Base-by-base conservation (phyloP, 805 yeast species). In the Saccharomycopsis synnaedendra region DNA sequence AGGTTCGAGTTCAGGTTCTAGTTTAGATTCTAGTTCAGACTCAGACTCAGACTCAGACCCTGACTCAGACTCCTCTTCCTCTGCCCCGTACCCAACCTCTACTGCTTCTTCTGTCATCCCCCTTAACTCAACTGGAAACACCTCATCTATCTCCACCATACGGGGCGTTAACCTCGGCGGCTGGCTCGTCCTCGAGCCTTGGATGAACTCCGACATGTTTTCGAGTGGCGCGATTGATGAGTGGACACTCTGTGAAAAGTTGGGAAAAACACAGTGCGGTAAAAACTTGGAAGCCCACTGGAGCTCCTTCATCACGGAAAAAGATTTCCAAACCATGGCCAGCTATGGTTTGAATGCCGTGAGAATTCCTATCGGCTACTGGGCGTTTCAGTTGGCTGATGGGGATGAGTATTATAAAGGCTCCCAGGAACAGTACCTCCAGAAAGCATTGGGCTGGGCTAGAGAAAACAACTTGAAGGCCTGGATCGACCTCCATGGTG, bases 401-500 rank as follows among this genome's bases (percentile, higher is more conserved):
- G 60, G 64, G 38, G 83, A 77, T 55, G 79, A 82, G 3, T 63
- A 61, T 39, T 44, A 46, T 1, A 46, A 48, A 43, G 83, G 83
- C 30, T 9, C 9, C 8, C 85, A 83, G 50, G 79, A 76, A 45
- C 64, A 67, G 4, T 85, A 82, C 57, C 64, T 85, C 49, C 76
- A 81, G 42, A 64, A 74, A 47, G 85, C 87, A 0, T 64, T 85
- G 40, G 73, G 67, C 40, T 85, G 94, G 94, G 78, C 84, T 19
- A 63, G 75, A 29, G 66, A 68, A 41, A 63, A 79, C 55, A 80
- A 70, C 8, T 64, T 85, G 52, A 75, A 82, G 49, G 82, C 80
- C 4, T 76, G 84, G 80, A 66, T 85, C 46, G 94, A 85, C 59
- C 64, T 85, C 43, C 95, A 85, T 57, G 88, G 93, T 10, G 79